Conservation (phyloP, 2,329 filamentous ascomycete species). For the Exserohilum rostratum region DNA sequence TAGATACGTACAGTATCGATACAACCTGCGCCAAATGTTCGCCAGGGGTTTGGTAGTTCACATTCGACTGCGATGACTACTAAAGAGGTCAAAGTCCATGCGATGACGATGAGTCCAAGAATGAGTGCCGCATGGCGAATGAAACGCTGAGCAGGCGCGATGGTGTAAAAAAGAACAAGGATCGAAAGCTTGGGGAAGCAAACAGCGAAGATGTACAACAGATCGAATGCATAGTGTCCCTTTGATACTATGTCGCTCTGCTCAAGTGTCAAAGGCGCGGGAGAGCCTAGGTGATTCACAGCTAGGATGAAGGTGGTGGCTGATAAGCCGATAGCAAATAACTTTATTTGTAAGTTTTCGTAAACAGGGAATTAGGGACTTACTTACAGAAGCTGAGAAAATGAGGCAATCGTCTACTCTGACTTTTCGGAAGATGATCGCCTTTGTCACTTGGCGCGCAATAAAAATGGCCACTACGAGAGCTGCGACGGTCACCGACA, state of each 20-base stretch:
- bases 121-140: constrained; percentile 28
- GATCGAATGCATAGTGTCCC: constrained; percentile 41
- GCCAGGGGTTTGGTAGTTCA: constrained; percentile 40
- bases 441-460: constrained; percentile 35
- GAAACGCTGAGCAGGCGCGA: constrained; percentile 22
- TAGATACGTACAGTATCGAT: constrained; percentile 34
- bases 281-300: constrained; percentile 32
- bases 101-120: constrained; percentile 31
- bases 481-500: constrained; percentile 36
- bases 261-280: constrained; percentile 19
- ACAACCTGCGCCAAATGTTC: constrained; percentile 32
- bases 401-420: constrained; percentile 39
- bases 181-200: constrained; percentile 43
- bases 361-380: neutral
- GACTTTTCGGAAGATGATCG: constrained; percentile 29
- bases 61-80: constrained; percentile 39
- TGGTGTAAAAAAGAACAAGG: constrained; percentile 34
- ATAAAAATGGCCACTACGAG: constrained; percentile 33
- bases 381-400: constrained; percentile 38
- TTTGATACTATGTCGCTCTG: constrained; percentile 36
- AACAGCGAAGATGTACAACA: constrained; percentile 39
- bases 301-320: constrained; percentile 32
- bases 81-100: constrained; percentile 38
- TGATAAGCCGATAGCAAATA: constrained; percentile 37
- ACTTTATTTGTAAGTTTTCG: constrained; percentile 23